Conservation (phyloP, 1,139 yeast species). For the Trichomonascaceae sp. region DNA sequence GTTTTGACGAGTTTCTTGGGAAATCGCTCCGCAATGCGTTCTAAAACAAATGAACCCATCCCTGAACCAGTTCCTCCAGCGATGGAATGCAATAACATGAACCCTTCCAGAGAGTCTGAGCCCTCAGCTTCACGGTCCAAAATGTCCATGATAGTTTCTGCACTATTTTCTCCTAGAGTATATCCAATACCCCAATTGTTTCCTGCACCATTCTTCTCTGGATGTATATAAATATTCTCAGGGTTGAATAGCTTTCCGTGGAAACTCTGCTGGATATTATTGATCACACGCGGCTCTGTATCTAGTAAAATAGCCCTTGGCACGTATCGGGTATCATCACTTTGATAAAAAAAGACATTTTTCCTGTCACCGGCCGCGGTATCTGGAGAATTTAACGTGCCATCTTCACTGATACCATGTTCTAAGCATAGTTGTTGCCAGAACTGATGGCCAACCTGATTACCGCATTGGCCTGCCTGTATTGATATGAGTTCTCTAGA, state of each 20-base stretch:
- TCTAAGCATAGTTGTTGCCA: constrained; percentile 88
- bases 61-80: constrained; percentile 99
- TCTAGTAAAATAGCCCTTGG: constrained; percentile 85
- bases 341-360: constrained; percentile 74
- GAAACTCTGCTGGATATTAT: constrained; percentile 48
- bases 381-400: constrained; percentile 39
- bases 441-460: constrained; percentile 88
- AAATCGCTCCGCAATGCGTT: constrained; percentile 71
- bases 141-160: constrained; percentile 71
- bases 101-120: constrained; percentile 84
- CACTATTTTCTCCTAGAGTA: constrained; percentile 60
- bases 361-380: constrained; percentile 59
- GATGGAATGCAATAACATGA: constrained; percentile 89
- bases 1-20: constrained; percentile 81
- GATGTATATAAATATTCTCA: constrained; percentile 70
- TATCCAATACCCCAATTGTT: constrained; percentile 95
- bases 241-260: constrained; percentile 74
- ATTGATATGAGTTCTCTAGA: constrained; percentile 55
- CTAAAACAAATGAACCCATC: constrained; percentile 76
- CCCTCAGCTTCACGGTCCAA: constrained; percentile 88
- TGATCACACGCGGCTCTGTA: constrained; percentile 84
- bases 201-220: constrained; percentile 78
- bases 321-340: constrained; percentile 71
- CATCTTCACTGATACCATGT: constrained; percentile 79
- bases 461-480: constrained; percentile 89